phyloP scores from a whole-genome alignment of 1,284 basidiomycete genomes.

The Moesziomyces sp. region DNA sequence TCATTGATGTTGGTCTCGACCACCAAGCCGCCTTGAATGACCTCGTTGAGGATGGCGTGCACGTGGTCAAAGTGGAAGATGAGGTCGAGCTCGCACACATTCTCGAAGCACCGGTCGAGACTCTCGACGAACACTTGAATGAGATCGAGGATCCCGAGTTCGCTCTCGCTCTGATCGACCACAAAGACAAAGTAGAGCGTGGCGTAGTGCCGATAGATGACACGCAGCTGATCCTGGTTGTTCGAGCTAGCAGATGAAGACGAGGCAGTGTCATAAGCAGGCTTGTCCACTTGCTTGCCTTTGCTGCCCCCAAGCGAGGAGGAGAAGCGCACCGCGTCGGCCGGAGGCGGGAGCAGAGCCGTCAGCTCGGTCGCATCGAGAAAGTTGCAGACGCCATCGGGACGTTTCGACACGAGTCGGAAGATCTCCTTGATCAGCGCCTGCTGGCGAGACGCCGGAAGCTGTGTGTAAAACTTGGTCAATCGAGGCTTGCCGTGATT shows the following conservation, averaged over 20 bases:
- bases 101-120: conserved; percentile 93
- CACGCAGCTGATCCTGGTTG: conserved; percentile 58
- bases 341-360: conserved; percentile 56
- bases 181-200: conserved; percentile 98
- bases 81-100: conserved; percentile 97
- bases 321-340: conserved; percentile 39
- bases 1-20: conserved; percentile 97
- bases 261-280: not conserved
- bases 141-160: conserved; percentile 92
- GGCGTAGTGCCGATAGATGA: conserved; percentile 76
- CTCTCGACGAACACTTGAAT: conserved; percentile 99
- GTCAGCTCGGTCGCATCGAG: conserved; percentile 65
- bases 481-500: conserved; percentile 89
- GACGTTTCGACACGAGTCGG: conserved; percentile 60
- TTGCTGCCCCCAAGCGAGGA: conserved; percentile 11
- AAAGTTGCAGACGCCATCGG: conserved; percentile 65
- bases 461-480: conserved; percentile 85
- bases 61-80: conserved; percentile 99
- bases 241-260: not conserved
- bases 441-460: conserved; percentile 61
- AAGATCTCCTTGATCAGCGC: conserved; percentile 63
- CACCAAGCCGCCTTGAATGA: conserved; percentile 96
- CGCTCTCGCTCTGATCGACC: conserved; percentile 92
- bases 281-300: conserved; percentile 7
- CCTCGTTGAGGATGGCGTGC: conserved; percentile 91